Evolutionary conservation across 805 yeast species (phyloP), one percentile per base, ranked within the genome.

Genomic region (Metschnikowia peoriensis): DNA sequence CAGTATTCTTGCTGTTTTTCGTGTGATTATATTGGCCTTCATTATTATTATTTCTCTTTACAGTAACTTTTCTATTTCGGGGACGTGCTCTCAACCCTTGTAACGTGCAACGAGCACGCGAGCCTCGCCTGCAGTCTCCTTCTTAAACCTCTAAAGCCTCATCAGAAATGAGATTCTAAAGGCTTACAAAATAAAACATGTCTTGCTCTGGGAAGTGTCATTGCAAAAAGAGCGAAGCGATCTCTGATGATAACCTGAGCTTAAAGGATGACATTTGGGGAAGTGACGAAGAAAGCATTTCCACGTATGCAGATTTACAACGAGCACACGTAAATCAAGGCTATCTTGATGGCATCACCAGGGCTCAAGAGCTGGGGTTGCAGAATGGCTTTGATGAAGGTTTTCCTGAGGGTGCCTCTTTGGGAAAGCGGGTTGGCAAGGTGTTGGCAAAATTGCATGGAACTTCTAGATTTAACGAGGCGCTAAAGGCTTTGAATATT

Each of bases 321-420:
- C 69, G 92, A 32, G 77, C 75, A 9, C 97, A 92, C 64, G 76
- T 75, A 8, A 88, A 88, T 57, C 86, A 86, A 56, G 98, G 97
- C 0, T 92, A 89, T 59, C 68, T 89, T 5, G 96, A 87, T 54
- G 98, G 97, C 0, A 63, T 92, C 6, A 75, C 89, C 1, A 68
- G 66, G 14, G 81, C 89, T 5, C 85, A 89, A 60, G 96, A 88
- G 58, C 67, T 69, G 7, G 81, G 85, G 40, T 70, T 90, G 27
- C 97, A 92, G 63, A 63, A 71, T 11, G 97, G 97, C 0, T 92
- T 93, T 63, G 96, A 92, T 65, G 76, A 72, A 2, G 93, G 93
- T 0, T 92, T 83, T 59, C 89, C 89, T 0, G 61, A 71, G 2
- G 98, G 98, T 1, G 89, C 94, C 0, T 63, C 62, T 2, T 55